phyloP scores from a whole-genome alignment of 129 eudicot genomes.

The Logfia minima region DNA sequence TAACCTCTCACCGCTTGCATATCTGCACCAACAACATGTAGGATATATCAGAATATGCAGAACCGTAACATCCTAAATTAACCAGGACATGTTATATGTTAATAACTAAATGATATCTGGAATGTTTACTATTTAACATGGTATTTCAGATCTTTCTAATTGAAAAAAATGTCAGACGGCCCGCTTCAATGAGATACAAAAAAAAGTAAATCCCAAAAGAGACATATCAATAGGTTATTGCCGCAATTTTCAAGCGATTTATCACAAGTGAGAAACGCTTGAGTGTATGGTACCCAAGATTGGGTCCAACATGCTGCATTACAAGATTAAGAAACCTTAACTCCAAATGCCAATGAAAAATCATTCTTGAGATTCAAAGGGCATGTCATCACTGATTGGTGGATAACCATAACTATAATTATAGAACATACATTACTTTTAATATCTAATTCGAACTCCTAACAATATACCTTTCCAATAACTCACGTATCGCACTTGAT shows the following conservation, averaged over 20 bases:
- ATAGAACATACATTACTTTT: not conserved
- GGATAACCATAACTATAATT: constrained; percentile 13
- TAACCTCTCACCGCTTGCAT: constrained; percentile 75
- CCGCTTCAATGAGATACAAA: not conserved
- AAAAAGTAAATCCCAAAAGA: not conserved
- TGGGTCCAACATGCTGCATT: not conserved
- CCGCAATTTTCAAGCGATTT: not conserved
- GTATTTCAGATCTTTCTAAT: not conserved
- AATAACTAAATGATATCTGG: not conserved
- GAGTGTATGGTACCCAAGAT: constrained; percentile 1
- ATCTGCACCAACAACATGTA: constrained; percentile 46
- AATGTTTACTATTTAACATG: constrained; percentile 9
- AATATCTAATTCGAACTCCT: not conserved
- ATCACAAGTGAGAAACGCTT: not conserved
- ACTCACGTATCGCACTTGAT: not conserved
- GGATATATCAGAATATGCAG: constrained; percentile 10
- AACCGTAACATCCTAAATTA: not conserved
- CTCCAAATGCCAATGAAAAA: not conserved
- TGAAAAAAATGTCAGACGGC: not conserved
- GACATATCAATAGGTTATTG: constrained; percentile 1
- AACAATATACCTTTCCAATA: not conserved
- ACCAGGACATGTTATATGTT: not conserved
- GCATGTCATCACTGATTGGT: not conserved
- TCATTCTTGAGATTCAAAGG: not conserved
- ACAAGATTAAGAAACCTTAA: not conserved